phyloP scores from a whole-genome alignment of 1,284 basidiomycete genomes.

The Ganoderma leucocontextum region DNA sequence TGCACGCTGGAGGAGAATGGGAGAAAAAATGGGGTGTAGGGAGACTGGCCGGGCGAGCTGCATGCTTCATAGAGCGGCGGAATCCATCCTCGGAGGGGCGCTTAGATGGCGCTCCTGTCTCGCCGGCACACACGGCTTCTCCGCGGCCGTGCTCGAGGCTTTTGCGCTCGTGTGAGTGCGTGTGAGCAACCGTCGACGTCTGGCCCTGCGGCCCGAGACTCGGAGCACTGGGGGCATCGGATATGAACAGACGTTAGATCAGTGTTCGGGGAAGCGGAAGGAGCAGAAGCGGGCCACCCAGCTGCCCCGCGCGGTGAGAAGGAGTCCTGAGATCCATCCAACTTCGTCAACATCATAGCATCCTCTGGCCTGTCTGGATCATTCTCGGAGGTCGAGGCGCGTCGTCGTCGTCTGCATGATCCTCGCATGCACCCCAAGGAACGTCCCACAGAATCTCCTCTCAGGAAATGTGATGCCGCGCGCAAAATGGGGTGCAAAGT shows the following conservation, averaged over 20 bases:
- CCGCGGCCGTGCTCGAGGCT: background rate
- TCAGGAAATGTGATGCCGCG: slow-evolving; percentile 20
- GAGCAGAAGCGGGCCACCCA: background rate
- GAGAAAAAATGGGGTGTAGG: slow-evolving; percentile 13
- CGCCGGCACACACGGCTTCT: background rate
- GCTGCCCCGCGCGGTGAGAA: background rate
- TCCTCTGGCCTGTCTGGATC: slow-evolving; percentile 22
- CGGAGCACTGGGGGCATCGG: background rate
- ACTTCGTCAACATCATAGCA: slow-evolving; percentile 10
- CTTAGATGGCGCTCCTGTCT: slow-evolving; percentile 3
- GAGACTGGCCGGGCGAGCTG: background rate
- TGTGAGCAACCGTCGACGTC: background rate
- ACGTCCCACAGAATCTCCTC: slow-evolving; percentile 21
- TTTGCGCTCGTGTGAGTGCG: background rate
- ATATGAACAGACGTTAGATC: background rate
- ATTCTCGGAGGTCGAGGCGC: slow-evolving; percentile 33
- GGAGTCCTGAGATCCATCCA: slow-evolving; percentile 4
- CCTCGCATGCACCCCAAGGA: slow-evolving; percentile 25
- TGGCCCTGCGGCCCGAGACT: background rate
- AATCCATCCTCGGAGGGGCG: background rate
- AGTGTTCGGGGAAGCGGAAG: slow-evolving; percentile 1
- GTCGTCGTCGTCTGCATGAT: slow-evolving; percentile 25
- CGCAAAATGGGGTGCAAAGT: slow-evolving; percentile 28
- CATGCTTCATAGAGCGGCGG: slow-evolving; percentile 8
- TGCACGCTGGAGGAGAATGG: background rate